Base-by-base conservation (phyloP, 2,329 filamentous ascomycete genomes). In the Pseudogymnoascus sp. region DNA sequence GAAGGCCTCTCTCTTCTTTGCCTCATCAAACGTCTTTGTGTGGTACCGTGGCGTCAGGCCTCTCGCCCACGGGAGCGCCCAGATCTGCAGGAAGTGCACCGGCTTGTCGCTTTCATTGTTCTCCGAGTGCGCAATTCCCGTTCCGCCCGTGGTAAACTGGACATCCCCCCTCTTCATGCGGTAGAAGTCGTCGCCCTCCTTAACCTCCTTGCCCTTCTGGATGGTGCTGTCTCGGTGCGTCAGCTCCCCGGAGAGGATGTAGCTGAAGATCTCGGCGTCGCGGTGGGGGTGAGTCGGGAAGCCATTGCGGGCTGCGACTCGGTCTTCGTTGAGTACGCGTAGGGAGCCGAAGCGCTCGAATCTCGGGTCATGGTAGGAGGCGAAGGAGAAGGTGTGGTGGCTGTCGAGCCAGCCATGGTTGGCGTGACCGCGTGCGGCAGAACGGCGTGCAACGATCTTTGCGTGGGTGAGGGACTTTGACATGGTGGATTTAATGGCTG, bases 91-190 rank as follows among this genome's bases (percentile, higher is more conserved):
- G 72, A 95, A 95, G 72, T 95, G 91, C 11, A 91, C 88, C 49
- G 90, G 83, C 12, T 81, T 76, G 61, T 77, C 73, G 72, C 91
- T 86, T 75, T 94, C 86, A 74, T 93, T 94, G 76, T 88, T 85
- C 76, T 96, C 91, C 6, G 85, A 89, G 74, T 96, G 91, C 1
- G 90, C 84, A 69, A 96, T 87, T 5, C 84, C 84, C 4, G 85
- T 91, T 62, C 91, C 91, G n/a, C 90, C 91, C 12, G 88, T 92
- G 8, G 91, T 96, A 75, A 95, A 96, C 71, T 96, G 91, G 49
- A 96, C 89, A 73, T 95, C 91, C 11, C 91, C 90, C 38, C 90
- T 81, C 70, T 83, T 83, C 79, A 96, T 87, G 35, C 84, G 79
- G 70, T 80, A 90, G 71, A 89, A 90, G 68, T 84, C 79, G 72